phyloP scores from a whole-genome alignment of 208 protist species.

The Wallacemonas sp. region DNA sequence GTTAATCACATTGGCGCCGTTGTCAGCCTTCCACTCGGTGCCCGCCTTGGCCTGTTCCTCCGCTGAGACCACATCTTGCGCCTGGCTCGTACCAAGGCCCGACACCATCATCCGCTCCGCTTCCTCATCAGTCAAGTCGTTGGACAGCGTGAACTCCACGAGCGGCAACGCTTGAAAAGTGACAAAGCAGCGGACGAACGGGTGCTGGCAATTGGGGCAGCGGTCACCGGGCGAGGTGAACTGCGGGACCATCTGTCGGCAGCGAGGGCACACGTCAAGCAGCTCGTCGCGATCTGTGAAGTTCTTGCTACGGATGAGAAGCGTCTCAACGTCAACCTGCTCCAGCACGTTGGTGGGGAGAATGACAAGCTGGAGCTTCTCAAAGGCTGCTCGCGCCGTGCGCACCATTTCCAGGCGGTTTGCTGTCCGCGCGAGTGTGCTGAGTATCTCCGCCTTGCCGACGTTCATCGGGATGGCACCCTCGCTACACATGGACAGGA shows the following conservation, averaged over 20 bases:
- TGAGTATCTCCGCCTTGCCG: slow-evolving; percentile 84
- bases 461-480: slow-evolving; percentile 84
- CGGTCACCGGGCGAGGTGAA: slow-evolving; percentile 77
- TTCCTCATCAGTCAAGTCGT: slow-evolving; percentile 87
- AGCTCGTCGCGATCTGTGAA: slow-evolving; percentile 91
- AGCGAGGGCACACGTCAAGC: slow-evolving; percentile 91
- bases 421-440: slow-evolving; percentile 85
- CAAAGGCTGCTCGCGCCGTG: slow-evolving; percentile 85
- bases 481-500: slow-evolving; percentile 70
- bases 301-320: slow-evolving; percentile 87
- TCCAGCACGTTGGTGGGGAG: slow-evolving; percentile 84
- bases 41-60: slow-evolving; percentile 7
- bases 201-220: slow-evolving; percentile 92
- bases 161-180: slow-evolving; percentile 93
- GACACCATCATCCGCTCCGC: slow-evolving; percentile 80
- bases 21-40: slow-evolving; percentile 65
- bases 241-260: slow-evolving; percentile 87
- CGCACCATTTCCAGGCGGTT: slow-evolving; percentile 89
- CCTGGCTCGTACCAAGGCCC: slow-evolving; percentile 36
- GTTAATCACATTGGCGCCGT: slow-evolving; percentile 84
- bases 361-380: slow-evolving; percentile 87
- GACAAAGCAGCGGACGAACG: slow-evolving; percentile 92
- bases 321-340: slow-evolving; percentile 89
- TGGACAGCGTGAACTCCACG: slow-evolving; percentile 92
- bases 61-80: not conserved